These are phyloP conservation scores for Quercus lobata DNA, from an alignment of 331 rosid species.

Conservation along the genomic window DNA sequence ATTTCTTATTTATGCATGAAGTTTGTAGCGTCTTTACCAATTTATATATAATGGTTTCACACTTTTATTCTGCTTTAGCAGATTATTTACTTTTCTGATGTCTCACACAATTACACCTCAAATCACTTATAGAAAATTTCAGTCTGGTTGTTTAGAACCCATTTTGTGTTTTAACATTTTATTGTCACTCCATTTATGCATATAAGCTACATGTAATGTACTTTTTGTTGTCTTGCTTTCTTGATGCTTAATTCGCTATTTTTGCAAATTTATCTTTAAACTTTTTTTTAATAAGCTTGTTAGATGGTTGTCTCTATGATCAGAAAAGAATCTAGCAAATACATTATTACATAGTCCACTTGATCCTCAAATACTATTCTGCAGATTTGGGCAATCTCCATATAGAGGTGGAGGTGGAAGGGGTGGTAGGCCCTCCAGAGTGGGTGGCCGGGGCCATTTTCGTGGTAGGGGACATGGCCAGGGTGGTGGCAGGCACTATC, in stretches of 20 bases:
- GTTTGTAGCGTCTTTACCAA: not conserved
- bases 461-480: slow-evolving; percentile 61
- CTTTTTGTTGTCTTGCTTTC: not conserved
- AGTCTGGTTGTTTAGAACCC: not conserved
- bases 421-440: slow-evolving; percentile 62
- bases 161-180: slow-evolving; percentile 12
- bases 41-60: not conserved
- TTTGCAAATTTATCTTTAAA: not conserved
- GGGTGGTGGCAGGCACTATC: slow-evolving; percentile 55
- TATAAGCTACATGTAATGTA: not conserved
- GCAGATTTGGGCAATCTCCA: slow-evolving; percentile 58
- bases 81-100: not conserved
- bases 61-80: not conserved
- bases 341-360: slow-evolving; percentile 28
- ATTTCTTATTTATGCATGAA: not conserved
- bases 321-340: slow-evolving; percentile 12
- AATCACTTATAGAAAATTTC: not conserved
- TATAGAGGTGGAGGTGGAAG: slow-evolving; percentile 64
- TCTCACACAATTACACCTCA: not conserved
- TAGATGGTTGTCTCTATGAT: not conserved
- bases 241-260: not conserved
- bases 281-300: slow-evolving; percentile 9
- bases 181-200: no score
- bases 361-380: slow-evolving; percentile 40
- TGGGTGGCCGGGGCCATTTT: slow-evolving; percentile 55